Evolutionary conservation across 225 moss, liverwort and hornwort genomes (phyloP).

Genomic region (Pleurozium schreberi): DNA sequence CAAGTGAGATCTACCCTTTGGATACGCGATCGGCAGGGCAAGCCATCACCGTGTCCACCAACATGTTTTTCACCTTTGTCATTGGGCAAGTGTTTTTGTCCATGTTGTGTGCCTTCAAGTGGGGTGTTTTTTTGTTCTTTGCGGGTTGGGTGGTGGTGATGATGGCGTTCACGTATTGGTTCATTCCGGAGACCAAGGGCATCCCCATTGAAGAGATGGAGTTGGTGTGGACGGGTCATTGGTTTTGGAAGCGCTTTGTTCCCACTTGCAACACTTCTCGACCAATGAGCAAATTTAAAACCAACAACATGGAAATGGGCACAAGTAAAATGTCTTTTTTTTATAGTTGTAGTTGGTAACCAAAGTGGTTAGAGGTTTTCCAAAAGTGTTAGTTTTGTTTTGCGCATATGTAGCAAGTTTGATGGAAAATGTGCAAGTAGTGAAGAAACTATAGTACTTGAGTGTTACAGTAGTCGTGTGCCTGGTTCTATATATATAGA

Average conservation of each 20-base stretch:
- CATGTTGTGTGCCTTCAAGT: not conserved
- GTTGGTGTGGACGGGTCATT: slow-evolving; percentile 19
- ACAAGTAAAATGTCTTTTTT: no score
- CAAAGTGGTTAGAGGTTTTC: no score
- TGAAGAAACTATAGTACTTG: no score
- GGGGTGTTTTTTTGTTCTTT: slow-evolving; percentile 1
- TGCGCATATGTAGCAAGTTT: no score
- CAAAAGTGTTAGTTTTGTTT: no score
- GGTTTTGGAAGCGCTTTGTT: slow-evolving; percentile 27
- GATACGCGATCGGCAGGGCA: not conserved
- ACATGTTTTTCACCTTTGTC: slow-evolving; percentile 28
- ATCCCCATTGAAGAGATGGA: slow-evolving; percentile 47
- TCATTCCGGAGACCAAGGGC: slow-evolving; percentile 48
- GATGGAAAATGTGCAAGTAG: no score
- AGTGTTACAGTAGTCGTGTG: no score
- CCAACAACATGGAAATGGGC: not conserved
- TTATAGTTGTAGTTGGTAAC: no score
- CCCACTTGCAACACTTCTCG: not conserved
- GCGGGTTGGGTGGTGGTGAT: slow-evolving; percentile 16
- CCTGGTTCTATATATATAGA: no score
- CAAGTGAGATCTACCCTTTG: not conserved
- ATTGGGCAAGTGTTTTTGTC: slow-evolving; percentile 7
- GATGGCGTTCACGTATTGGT: slow-evolving; percentile 16
- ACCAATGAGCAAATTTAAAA: not conserved
- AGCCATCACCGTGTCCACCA: slow-evolving; percentile 16